phyloP scores from a whole-genome alignment of 2,329 filamentous ascomycete species.

The Botrytis fragariae region DNA sequence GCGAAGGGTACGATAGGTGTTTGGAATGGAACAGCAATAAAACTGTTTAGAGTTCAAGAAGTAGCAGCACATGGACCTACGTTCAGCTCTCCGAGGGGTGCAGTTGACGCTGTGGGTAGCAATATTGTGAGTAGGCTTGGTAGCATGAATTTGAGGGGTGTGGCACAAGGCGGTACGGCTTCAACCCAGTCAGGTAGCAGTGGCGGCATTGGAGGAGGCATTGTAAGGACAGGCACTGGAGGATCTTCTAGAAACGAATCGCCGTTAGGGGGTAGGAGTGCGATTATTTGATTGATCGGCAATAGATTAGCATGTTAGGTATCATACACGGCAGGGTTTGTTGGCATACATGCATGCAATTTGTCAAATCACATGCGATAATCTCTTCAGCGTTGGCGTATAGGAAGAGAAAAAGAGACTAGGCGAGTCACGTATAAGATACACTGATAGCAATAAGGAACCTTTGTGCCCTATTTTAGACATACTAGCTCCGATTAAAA shows the following conservation, averaged over 20 bases:
- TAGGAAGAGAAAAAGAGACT: background rate
- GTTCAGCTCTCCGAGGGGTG: constrained; percentile 79
- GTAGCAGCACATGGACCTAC: constrained; percentile 76
- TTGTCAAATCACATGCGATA: background rate
- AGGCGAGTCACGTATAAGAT: background rate
- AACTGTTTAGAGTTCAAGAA: constrained; percentile 86
- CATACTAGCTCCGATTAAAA: background rate
- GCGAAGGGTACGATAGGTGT: constrained; percentile 84
- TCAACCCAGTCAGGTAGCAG: background rate
- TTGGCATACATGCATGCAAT: constrained; percentile 3
- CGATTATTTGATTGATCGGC: constrained; percentile 16
- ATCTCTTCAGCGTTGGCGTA: constrained; percentile 7
- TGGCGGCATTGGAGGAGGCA: constrained; percentile 6
- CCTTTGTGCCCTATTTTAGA: background rate
- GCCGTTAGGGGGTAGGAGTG: constrained; percentile 20
- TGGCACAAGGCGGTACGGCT: constrained; percentile 21
- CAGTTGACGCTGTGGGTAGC: constrained; percentile 89
- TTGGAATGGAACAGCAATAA: constrained; percentile 89
- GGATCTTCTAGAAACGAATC: constrained; percentile 17
- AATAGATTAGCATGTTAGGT: background rate
- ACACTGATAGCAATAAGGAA: background rate
- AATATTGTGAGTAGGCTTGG: constrained; percentile 86
- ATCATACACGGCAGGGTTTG: background rate
- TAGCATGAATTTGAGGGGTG: constrained; percentile 52
- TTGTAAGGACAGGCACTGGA: constrained; percentile 20